These are phyloP conservation scores for Laburnicola sp. DNA, from an alignment of 2,329 filamentous ascomycete genomes.

Conservation along the genomic window DNA sequence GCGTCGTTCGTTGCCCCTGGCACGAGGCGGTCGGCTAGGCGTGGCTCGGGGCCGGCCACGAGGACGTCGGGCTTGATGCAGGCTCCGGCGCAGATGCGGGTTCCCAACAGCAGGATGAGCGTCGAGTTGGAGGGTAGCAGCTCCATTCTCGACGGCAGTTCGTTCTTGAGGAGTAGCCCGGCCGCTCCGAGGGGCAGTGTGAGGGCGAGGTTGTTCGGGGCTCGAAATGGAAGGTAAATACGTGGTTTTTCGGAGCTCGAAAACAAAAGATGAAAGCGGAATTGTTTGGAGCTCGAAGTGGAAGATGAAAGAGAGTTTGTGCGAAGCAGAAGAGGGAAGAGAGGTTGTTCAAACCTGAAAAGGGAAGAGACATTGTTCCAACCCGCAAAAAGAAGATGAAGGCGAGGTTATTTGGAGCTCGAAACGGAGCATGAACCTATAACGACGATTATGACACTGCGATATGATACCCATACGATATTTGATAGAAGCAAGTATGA, in stretches of 20 bases:
- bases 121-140: constrained; percentile 42
- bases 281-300: too few relatives aligned
- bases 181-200: constrained; percentile 34
- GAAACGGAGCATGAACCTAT: constrained; percentile 14
- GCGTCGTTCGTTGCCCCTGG: constrained; percentile 24
- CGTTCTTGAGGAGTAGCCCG: constrained; percentile 41
- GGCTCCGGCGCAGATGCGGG: constrained; percentile 4
- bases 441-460: constrained; percentile 2
- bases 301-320: too few relatives aligned
- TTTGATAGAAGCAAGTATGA: too few relatives aligned
- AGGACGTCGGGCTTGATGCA: constrained; percentile 12
- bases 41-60: constrained; percentile 24
- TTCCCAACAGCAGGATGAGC: constrained; percentile 27
- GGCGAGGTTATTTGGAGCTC: too few relatives aligned
- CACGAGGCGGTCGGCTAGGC: constrained; percentile 19
- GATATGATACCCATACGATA: not conserved
- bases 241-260: constrained; percentile 30
- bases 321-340: too few relatives aligned
- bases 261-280: too few relatives aligned
- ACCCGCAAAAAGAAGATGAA: too few relatives aligned
- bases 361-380: too few relatives aligned
- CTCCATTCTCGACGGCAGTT: constrained; percentile 43
- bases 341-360: too few relatives aligned
- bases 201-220: constrained; percentile 35
- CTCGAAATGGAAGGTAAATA: constrained; percentile 25